A percentile compares a stretch with the other conserved stretches of the same genome.
Evolutionary conservation across 169 alveolate species (phyloP).

Genomic region (Plasmodium blacklocki): DNA sequence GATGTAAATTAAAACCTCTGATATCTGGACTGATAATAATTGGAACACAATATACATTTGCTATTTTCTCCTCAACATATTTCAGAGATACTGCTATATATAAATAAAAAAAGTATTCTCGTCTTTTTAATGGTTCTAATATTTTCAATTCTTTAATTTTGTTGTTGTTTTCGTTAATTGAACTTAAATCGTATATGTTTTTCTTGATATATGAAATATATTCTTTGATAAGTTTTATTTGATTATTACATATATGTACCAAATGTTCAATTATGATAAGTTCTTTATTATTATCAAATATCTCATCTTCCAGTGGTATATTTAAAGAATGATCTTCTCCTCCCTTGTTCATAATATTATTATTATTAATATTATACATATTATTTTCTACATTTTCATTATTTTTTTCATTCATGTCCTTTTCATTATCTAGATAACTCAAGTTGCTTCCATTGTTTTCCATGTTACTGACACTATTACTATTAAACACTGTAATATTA

Average conservation of each 20-base stretch:
- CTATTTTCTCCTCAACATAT: slow-evolving; percentile 32
- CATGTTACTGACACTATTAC: not conserved
- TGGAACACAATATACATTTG: slow-evolving; percentile 34
- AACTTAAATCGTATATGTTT: slow-evolving; percentile 41
- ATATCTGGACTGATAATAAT: slow-evolving; percentile 23
- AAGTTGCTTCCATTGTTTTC: too few relatives aligned
- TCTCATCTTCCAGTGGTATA: not conserved
- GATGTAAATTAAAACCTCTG: slow-evolving; percentile 74
- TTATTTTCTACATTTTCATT: not conserved
- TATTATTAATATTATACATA: not conserved
- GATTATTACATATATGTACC: slow-evolving; percentile 42
- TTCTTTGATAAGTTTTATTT: slow-evolving; percentile 44
- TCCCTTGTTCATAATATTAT: not conserved
- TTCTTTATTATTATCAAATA: slow-evolving; percentile 43
- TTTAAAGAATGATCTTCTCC: not conserved
- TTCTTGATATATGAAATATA: slow-evolving; percentile 48
- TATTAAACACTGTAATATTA: not conserved
- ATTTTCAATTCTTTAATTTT: slow-evolving; percentile 64
- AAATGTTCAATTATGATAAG: slow-evolving; percentile 47
- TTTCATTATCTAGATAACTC: not conserved
- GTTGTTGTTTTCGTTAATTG: slow-evolving; percentile 55
- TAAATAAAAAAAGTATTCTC: slow-evolving; percentile 72
- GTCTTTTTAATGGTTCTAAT: slow-evolving; percentile 65
- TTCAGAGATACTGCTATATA: slow-evolving; percentile 49
- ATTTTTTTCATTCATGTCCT: not conserved